Evolutionary conservation across 148 eudicot species (phyloP).

Genomic region (Amaranthus cruentus): DNA sequence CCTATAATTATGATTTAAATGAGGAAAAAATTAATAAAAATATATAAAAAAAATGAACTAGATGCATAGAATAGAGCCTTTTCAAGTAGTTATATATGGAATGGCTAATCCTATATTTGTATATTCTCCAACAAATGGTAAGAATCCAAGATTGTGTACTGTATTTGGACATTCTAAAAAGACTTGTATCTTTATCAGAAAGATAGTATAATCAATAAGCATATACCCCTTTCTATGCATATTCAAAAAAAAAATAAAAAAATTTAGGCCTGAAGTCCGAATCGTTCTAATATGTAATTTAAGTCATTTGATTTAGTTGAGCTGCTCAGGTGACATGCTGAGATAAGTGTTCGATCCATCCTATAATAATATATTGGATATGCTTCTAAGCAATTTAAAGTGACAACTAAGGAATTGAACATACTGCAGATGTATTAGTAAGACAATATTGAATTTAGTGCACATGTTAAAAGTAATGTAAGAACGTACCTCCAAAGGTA

Average conservation of each 20-base stretch:
- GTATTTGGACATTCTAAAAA: background rate
- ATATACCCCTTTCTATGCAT: background rate
- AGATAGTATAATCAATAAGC: background rate
- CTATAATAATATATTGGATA: too few species aligned
- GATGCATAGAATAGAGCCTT: background rate
- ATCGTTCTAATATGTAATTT: too few species aligned
- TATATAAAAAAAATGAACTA: background rate
- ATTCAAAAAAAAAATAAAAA: too few species aligned
- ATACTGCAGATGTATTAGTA: too few species aligned
- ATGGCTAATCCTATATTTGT: background rate
- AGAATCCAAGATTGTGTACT: background rate
- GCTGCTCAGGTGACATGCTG: too few species aligned
- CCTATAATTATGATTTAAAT: conserved; percentile 1
- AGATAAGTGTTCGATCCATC: too few species aligned
- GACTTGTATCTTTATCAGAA: background rate
- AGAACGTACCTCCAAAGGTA: conserved; percentile 66
- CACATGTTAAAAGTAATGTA: background rate
- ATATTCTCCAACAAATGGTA: background rate
- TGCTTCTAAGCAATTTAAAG: too few species aligned
- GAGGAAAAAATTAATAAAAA: background rate
- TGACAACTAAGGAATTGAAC: too few species aligned
- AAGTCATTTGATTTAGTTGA: too few species aligned
- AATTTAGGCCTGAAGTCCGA: too few species aligned
- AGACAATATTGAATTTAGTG: too few species aligned
- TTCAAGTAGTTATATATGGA: background rate